These are phyloP conservation scores for Aphanomyces cochlioides DNA, from an alignment of 352 stramenopile species.

Conservation along the genomic window DNA sequence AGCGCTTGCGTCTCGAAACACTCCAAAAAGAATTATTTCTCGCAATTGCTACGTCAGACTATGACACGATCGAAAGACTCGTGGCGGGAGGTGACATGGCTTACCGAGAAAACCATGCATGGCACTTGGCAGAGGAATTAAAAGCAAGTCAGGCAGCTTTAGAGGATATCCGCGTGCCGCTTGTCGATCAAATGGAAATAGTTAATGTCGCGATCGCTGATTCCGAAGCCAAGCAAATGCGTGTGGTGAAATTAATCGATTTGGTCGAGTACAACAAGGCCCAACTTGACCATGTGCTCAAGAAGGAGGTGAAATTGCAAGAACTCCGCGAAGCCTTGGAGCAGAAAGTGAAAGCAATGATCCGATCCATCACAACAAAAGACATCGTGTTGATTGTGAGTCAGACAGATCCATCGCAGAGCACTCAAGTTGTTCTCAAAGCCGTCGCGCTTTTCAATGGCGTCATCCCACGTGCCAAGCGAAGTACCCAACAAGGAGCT, in stretches of 20 bases:
- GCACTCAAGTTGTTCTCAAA: conserved; percentile 62
- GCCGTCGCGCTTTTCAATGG: conserved; percentile 68
- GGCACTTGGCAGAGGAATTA: conserved; percentile 30
- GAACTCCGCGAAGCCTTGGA: conserved; percentile 33
- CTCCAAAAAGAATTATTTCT: conserved; percentile 57
- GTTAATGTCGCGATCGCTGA: conserved; percentile 74
- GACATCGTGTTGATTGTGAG: conserved; percentile 70
- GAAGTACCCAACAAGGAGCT: conserved; percentile 37
- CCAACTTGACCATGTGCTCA: conserved; percentile 51
- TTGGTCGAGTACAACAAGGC: conserved; percentile 54
- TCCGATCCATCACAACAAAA: conserved; percentile 64
- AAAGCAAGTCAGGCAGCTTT: conserved; percentile 32
- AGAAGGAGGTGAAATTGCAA: conserved; percentile 53
- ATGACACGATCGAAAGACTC: conserved; percentile 35
- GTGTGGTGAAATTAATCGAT: conserved; percentile 42
- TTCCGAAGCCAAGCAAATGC: conserved; percentile 57
- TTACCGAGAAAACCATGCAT: conserved; percentile 26
- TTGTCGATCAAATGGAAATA: conserved; percentile 45
- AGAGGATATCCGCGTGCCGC: conserved; percentile 29
- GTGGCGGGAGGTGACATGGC: conserved; percentile 25
- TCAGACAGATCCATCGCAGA: conserved; percentile 46
- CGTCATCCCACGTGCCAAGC: conserved; percentile 9
- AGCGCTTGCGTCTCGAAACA: conserved; percentile 1
- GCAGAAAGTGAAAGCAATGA: conserved; percentile 44
- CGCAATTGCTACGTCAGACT: conserved; percentile 67